Evolutionary conservation across 2,329 filamentous ascomycete species (phyloP).

Genomic region (Colletotrichum kahawae): DNA sequence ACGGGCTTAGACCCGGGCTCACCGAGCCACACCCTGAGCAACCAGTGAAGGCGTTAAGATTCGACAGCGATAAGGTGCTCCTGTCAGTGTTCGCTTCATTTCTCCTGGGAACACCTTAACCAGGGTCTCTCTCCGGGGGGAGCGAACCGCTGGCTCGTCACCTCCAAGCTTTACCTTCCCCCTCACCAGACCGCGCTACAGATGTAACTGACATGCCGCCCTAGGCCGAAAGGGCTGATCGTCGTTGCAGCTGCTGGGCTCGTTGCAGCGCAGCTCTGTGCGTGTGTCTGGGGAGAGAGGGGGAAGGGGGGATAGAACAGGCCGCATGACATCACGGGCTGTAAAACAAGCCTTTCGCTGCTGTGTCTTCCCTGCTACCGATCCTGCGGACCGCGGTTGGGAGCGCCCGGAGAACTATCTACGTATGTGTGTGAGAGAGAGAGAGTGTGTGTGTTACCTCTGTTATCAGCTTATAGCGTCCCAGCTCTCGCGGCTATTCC

Average conservation of each 20-base stretch:
- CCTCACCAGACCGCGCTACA: background rate
- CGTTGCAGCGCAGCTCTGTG: background rate
- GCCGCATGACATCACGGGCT: constrained; percentile 2
- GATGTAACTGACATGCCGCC: background rate
- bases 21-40: background rate
- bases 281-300: background rate
- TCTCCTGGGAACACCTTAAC: background rate
- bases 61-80: background rate
- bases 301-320: background rate
- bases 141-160: background rate
- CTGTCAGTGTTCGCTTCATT: background rate
- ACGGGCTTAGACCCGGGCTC: background rate
- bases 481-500: background rate
- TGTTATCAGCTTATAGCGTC: background rate
- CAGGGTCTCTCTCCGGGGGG: background rate
- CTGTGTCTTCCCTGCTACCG: background rate
- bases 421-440: background rate
- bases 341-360: constrained; percentile 11
- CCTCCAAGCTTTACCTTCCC: background rate
- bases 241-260: background rate
- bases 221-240: background rate
- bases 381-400: background rate
- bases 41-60: background rate
- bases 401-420: background rate
- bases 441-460: background rate